Evolutionary conservation across 2,329 filamentous ascomycete genomes (phyloP), one percentile per base, ranked within the genome.

Genomic region (Davidsoniella eucalypti): DNA sequence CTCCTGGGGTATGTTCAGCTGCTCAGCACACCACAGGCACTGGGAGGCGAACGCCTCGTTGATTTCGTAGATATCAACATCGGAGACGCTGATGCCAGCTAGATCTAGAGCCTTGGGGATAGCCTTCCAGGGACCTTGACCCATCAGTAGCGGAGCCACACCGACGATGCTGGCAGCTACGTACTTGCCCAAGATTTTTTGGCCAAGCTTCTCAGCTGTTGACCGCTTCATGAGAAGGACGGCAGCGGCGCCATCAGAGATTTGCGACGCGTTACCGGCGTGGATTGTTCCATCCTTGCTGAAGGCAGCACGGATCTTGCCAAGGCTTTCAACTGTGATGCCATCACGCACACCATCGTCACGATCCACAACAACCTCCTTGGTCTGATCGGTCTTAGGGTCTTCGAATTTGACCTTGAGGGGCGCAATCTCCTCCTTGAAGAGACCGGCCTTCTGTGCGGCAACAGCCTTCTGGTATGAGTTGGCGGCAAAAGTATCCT

Each of bases 31-130:
- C 84, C 84, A 96, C 57, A 96, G 67, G 66, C 87, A 94, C 74
- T 96, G 90, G 56, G 79, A 85, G 29, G 92, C 92, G 65, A 98
- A 98, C 1, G 92, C 92, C 76, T 98, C 92, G 72, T 98, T 98
- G 75, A 98, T 95, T 76, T 98, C 92, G 61, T 78, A 96, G 61
- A 96, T 90, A 64, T 96, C 92, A 26, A 98, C 87, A 58, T 96
- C 90, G 52, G 94, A 82, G 66, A 82, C 86, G 63, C 71, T 73
- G 59, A 98, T 79, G 54, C 88, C 87, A 0, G 88, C 85, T 65
- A 92, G 88, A 63, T 85, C 76, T 51, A 95, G 80, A 3, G 86
- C 88, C 63, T 88, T 84, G 56, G 92, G 92, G 61, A 98, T 96
- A 52, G 92, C 88, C 67, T 88, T 88, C 78, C 87, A 94, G 47